Evolutionary conservation across 2,329 filamentous ascomycete genomes (phyloP), one percentile per base, ranked within the genome.

Genomic region (Paecilomyces sp.): DNA sequence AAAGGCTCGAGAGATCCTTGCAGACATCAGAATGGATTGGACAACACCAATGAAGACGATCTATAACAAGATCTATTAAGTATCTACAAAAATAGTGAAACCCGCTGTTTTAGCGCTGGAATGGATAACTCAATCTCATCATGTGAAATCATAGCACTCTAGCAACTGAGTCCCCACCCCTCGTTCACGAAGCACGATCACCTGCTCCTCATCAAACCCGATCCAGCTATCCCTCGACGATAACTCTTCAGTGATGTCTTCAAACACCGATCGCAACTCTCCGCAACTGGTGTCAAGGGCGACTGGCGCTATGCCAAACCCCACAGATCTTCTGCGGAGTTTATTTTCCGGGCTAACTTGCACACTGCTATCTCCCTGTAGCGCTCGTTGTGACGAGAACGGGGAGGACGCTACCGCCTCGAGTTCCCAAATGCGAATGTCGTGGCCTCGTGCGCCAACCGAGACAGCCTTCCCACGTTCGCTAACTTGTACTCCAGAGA

Each of bases 201-300:
- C 89, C 77, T 91, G 91, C 74, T 96, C 90, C 52, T 96, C 91
- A 68, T 96, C 91, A 68, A 96, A 96, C 0, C 90, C 91, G 8
- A 96, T 86, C 85, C 89, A 93, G 57, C 82, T 81, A 62, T 80
- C 74, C 47, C 77, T 81, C 4, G 80, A 71, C 3, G 75, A 73
- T 13, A 77, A 64, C 54, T 79, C 75, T 50, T 72, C 71, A 30
- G 74, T 72, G 13, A 66, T 62, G 56, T 75, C 69, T 6, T 73
- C 65, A 57, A 75, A 65, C 6, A 71, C 71, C 25, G 77, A 64
- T 4, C 74, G 72, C 53, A 69, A 59, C 3, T 68, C 67, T 18
- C 65, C 62, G 7, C 66, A 66, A 47, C 67, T 63, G 51, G 67
- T 64, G n/a, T 68, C 63, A 30, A 70, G 62, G 2, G 70, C 67